A percentile compares a stretch with the other conserved stretches of the same genome.
Evolutionary conservation across 345 rosid genomes (phyloP).

Genomic region (Ceriops decandra): DNA sequence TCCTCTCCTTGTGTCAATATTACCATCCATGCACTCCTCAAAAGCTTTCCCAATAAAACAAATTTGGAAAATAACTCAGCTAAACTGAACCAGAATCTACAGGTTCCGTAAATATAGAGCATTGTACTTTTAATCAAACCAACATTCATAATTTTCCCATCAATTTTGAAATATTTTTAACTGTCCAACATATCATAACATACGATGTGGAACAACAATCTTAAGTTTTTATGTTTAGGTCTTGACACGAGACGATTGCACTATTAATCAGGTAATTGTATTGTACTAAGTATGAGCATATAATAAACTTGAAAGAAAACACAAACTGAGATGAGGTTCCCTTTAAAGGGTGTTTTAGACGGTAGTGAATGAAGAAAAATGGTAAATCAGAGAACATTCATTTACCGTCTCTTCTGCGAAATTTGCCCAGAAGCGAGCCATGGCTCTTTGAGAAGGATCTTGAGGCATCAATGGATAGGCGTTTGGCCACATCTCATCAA

Average conservation of each 20-base stretch:
- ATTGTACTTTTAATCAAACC: no score
- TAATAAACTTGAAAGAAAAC: background rate
- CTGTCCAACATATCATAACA: no score
- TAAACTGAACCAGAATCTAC: no score
- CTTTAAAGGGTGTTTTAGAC: background rate
- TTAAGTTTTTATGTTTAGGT: no score
- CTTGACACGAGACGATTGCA: no score
- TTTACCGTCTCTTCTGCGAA: constrained; percentile 31
- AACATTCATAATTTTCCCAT: no score
- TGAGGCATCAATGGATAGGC: constrained; percentile 28
- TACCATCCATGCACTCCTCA: constrained; percentile 11
- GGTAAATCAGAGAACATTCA: background rate
- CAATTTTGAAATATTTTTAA: no score
- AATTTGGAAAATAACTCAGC: background rate
- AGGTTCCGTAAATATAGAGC: no score
- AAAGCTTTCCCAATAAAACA: background rate
- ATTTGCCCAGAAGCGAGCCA: constrained; percentile 39
- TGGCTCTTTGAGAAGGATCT: constrained; percentile 36
- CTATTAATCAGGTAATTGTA: background rate
- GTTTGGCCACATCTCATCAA: constrained; percentile 40
- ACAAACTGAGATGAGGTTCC: background rate
- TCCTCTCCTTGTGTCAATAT: constrained; percentile 22
- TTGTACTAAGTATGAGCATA: background rate
- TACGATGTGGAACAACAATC: no score
- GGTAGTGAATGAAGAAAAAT: background rate